phyloP scores from a whole-genome alignment of 148 eudicot genomes.

The Cornus kousa region DNA sequence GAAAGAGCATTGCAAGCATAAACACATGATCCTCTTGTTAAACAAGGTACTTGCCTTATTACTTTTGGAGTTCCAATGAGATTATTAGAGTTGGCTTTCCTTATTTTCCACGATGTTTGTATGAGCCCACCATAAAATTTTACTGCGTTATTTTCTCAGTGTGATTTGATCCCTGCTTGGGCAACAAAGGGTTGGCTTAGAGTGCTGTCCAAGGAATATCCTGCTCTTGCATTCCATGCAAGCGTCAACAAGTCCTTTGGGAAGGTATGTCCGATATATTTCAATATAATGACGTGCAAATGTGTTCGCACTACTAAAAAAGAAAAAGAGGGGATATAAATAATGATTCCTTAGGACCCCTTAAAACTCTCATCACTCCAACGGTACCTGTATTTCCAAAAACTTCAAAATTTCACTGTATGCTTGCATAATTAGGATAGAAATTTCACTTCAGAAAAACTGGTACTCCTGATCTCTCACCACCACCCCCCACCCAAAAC shows the following conservation, averaged over 20 bases:
- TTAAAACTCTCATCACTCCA: too few species aligned
- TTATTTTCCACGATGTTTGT: conserved; percentile 4
- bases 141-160: conserved; percentile 40
- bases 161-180: conserved; percentile 97
- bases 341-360: neutral
- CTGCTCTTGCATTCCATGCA: conserved; percentile 92
- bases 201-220: conserved; percentile 72
- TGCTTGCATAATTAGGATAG: too few species aligned
- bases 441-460: too few species aligned
- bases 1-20: conserved; percentile 80
- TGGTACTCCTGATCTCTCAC: too few species aligned
- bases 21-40: conserved; percentile 78
- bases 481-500: neutral
- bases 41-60: conserved; percentile 60
- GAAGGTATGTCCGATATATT: conserved; percentile 45
- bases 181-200: conserved; percentile 97
- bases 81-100: neutral
- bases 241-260: conserved; percentile 92
- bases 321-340: neutral
- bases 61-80: neutral
- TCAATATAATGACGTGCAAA: neutral
- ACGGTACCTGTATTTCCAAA: neutral
- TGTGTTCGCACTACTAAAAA: neutral
- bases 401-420: too few species aligned
- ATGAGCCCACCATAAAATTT: neutral